Conservation (phyloP, 108 stramenopile species). For the Cyclotella kingstonii region DNA sequence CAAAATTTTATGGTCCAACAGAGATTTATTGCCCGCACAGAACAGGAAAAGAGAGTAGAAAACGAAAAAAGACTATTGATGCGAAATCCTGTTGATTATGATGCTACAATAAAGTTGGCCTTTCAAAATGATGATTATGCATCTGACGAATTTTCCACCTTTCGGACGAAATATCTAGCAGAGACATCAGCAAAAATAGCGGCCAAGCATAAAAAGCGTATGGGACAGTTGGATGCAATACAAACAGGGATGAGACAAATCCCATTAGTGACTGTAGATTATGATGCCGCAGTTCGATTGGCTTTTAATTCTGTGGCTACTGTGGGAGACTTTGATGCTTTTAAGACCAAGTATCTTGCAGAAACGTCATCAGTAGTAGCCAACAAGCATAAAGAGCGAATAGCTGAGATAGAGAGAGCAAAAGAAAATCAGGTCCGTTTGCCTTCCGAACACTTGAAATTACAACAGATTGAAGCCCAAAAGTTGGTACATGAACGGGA, state of each 20-base stretch:
- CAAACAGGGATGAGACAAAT: neutral
- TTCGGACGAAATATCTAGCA: no score
- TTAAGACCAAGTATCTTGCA: constrained; percentile 10
- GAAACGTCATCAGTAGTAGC: constrained; percentile 11
- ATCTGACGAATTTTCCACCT: no score
- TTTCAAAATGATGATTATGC: no score
- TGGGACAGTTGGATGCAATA: neutral
- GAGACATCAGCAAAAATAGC: no score
- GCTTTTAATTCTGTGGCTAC: constrained; percentile 12
- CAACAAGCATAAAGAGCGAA: constrained; percentile 9
- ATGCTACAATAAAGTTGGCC: constrained; percentile 29
- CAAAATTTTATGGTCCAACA: constrained; percentile 6
- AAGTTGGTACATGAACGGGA: no score
- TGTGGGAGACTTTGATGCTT: constrained; percentile 13
- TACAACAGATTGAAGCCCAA: no score
- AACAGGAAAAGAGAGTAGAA: neutral
- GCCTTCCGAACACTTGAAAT: no score
- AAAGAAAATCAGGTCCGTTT: neutral
- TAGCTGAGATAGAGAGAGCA: constrained; percentile 1
- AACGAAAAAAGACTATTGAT: neutral
- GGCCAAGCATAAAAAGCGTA: no score
- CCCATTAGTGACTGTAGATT: constrained; percentile 3
- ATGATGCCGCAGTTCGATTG: constrained; percentile 31
- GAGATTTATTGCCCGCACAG: neutral
- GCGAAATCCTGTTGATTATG: constrained; percentile 17